Evolutionary conservation across 108 stramenopile species (phyloP), one percentile per base, ranked within the genome.

Genomic region (Ochromonas danica): DNA sequence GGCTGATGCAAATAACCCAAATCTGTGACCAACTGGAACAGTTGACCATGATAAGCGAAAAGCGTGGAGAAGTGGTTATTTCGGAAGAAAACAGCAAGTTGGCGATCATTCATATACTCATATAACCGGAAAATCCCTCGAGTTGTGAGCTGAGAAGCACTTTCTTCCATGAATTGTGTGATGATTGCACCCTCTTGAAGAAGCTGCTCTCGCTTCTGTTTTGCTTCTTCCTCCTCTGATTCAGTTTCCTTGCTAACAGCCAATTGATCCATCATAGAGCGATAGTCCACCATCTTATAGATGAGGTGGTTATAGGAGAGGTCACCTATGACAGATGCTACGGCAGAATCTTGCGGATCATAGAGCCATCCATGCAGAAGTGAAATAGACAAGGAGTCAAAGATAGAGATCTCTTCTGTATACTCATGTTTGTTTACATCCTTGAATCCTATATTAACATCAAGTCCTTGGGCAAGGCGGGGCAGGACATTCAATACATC

Each of bases 311-410:
- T 98, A 89, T 98, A 98, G 41, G 90, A 90, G 71, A 86, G 86
- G 25, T 45, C 61, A 28, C 83, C 85, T 39, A 93, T 60, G 36
- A 85, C 85, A 0, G 51, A 79, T 33, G 42, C 72, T 3, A 82
- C 88, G 67, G 87, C 89, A 35, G 88, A 88, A 61, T 91, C 85
- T 39, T 87, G 40, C 2, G 93, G 90, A 77, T 97, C 96, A 30
- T 93, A 31, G 38, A 96, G 71, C 98, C 98, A 99, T 0, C 98
- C 98, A 86, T 99, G 98, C n/a, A 97, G 91, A 40, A 99, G 80
- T 74, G 91, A 84, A 0, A 97, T 82, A 0, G 87, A 91, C 43
- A 94, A 78, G 43, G 94, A 57, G 86, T 99, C 98, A 81, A 97
- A 97, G 6, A 91, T 85, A 30, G 93, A 89, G 60, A 96, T 77